Evolutionary conservation across 169 alveolate genomes (phyloP).

Genomic region (Eimeria maxima): DNA sequence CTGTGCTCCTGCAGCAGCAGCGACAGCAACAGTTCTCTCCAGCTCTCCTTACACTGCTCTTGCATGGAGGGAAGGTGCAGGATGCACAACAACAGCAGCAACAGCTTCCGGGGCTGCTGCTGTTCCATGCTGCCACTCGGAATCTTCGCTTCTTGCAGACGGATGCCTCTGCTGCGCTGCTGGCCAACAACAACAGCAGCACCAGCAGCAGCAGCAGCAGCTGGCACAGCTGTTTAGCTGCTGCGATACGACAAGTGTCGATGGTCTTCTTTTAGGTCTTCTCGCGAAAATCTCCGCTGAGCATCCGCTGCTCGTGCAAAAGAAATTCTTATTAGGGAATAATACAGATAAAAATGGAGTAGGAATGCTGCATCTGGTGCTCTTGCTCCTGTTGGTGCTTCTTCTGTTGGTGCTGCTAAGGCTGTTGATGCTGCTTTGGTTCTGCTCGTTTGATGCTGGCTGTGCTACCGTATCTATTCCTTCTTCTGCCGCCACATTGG

Average conservation of each 20-base stretch:
- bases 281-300: neutral
- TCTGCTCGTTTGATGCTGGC: no score
- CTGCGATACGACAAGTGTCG: constrained; percentile 31
- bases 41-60: neutral
- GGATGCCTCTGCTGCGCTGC: neutral
- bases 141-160: neutral
- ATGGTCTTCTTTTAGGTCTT: constrained; percentile 4
- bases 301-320: constrained; percentile 57
- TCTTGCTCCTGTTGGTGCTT: constrained; percentile 23
- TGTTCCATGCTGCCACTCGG: constrained; percentile 2
- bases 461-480: no score
- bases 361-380: neutral
- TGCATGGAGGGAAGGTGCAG: constrained; percentile 22
- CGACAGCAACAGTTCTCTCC: constrained; percentile 8
- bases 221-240: constrained; percentile 44
- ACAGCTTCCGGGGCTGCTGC: constrained; percentile 14
- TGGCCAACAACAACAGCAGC: neutral
- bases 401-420: no score
- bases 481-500: no score
- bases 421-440: neutral
- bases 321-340: neutral
- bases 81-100: neutral
- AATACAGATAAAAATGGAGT: neutral
- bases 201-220: constrained; percentile 52
- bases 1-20: constrained; percentile 10